Evolutionary conservation across 2,329 filamentous ascomycete genomes (phyloP).

Genomic region (Fusarium sp.): DNA sequence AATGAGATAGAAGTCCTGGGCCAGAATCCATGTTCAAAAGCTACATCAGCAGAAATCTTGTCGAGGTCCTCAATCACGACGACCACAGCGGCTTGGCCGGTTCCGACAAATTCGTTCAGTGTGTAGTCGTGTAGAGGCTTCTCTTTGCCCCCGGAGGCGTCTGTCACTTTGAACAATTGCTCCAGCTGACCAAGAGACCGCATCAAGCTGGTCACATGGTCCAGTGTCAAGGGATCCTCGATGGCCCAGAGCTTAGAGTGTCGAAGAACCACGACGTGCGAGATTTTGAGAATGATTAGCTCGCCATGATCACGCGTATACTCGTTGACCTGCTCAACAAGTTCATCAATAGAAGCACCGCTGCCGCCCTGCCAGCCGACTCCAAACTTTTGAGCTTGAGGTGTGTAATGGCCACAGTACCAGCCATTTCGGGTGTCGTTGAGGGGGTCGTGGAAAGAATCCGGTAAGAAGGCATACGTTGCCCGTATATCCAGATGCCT

Average conservation of each 20-base stretch:
- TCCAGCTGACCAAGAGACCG: not conserved
- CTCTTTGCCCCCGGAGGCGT: not conserved
- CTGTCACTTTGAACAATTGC: not conserved
- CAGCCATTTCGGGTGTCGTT: not conserved
- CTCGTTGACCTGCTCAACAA: not conserved
- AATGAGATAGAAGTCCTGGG: not conserved
- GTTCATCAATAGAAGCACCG: not conserved
- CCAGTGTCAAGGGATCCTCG: not conserved
- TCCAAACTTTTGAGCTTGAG: not conserved
- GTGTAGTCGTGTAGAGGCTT: not conserved
- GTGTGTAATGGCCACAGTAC: not conserved
- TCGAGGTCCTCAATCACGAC: not conserved
- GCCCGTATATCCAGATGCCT: not conserved
- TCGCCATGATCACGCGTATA: not conserved
- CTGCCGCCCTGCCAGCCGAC: not conserved
- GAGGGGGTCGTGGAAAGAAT: not conserved
- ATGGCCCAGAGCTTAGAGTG: not conserved
- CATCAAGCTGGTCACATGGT: not conserved
- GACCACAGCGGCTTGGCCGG: not conserved
- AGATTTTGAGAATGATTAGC: not conserved
- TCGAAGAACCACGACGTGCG: not conserved
- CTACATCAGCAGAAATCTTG: not conserved
- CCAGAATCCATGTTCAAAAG: not conserved
- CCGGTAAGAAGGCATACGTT: not conserved
- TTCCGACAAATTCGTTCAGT: not conserved